Evolutionary conservation across 2,329 filamentous ascomycete genomes (phyloP).

Genomic region (Neophaeococcomyces aloes): DNA sequence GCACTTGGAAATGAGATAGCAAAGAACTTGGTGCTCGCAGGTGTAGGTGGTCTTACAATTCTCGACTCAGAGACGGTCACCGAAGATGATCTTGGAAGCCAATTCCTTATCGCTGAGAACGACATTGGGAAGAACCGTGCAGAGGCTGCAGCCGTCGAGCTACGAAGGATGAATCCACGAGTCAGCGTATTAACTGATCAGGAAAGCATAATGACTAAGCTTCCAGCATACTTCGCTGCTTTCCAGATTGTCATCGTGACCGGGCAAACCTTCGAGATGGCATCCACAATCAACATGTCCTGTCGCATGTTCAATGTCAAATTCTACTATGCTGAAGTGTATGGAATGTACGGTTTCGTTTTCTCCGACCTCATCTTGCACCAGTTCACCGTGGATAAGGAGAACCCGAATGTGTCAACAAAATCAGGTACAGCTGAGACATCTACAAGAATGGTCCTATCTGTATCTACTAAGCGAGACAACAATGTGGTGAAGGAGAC

Average conservation of each 20-base stretch:
- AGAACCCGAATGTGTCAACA: constrained; percentile 63
- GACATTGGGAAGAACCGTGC: constrained; percentile 74
- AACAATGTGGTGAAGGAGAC: constrained; percentile 65
- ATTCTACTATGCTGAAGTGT: constrained; percentile 79
- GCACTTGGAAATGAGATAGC: constrained; percentile 88
- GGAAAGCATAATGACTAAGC: constrained; percentile 55
- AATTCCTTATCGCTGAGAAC: constrained; percentile 69
- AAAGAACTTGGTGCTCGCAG: constrained; percentile 92
- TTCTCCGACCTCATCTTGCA: constrained; percentile 89
- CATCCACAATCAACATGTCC: constrained; percentile 73
- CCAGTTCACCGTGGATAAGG: constrained; percentile 77
- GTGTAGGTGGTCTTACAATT: constrained; percentile 81
- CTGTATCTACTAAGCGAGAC: constrained; percentile 57
- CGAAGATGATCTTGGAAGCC: constrained; percentile 67
- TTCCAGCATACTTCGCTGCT: constrained; percentile 60
- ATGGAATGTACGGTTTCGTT: constrained; percentile 89
- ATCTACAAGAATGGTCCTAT: constrained; percentile 63
- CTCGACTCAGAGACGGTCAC: constrained; percentile 66
- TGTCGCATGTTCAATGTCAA: constrained; percentile 66
- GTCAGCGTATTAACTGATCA: constrained; percentile 65
- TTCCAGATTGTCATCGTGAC: constrained; percentile 88
- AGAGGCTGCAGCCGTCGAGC: constrained; percentile 62
- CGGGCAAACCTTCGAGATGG: constrained; percentile 64
- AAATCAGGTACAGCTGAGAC: constrained; percentile 53
- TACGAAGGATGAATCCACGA: constrained; percentile 80